Conservation (phyloP, 306 rosid species). For the Benincasa hispida region DNA sequence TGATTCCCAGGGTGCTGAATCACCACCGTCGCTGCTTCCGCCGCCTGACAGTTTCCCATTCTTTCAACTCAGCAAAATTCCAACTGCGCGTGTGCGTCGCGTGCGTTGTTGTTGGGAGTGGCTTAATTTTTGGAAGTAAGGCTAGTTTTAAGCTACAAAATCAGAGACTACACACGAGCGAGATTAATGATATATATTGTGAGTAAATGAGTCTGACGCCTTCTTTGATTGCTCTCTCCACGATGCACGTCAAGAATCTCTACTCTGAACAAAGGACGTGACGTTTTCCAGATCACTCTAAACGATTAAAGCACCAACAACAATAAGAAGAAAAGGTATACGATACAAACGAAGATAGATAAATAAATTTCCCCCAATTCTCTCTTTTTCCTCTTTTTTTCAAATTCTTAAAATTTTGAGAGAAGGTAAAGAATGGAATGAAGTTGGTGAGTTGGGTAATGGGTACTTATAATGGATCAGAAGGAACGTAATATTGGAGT, state of each 20-base stretch:
- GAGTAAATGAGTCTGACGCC: slow-evolving; percentile 28
- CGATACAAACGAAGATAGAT: not conserved
- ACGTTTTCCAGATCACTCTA: slow-evolving; percentile 1
- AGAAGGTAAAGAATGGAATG: not conserved
- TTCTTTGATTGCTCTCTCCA: slow-evolving; percentile 15
- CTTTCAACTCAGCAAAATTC: not conserved
- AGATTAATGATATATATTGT: too few species aligned
- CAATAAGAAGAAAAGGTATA: not conserved
- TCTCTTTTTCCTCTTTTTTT: too few species aligned
- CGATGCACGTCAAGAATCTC: slow-evolving; percentile 37
- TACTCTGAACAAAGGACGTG: slow-evolving; percentile 5
- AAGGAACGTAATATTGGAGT: not conserved
- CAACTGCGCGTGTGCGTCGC: not conserved
- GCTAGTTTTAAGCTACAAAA: too few species aligned
- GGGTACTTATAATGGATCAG: slow-evolving; percentile 5
- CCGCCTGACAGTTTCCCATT: slow-evolving; percentile 96
- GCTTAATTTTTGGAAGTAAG: too few species aligned
- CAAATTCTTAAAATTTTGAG: too few species aligned
- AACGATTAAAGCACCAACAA: not conserved
- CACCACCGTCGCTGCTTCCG: slow-evolving; percentile 80
- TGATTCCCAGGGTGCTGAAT: slow-evolving; percentile 60
- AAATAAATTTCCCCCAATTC: not conserved
- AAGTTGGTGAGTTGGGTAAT: slow-evolving; percentile 7
- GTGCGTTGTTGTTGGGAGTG: too few species aligned
- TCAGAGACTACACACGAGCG: too few species aligned